Conservation (phyloP, 192 early-diverging fungal species). For the Rhizophagus sp. region DNA sequence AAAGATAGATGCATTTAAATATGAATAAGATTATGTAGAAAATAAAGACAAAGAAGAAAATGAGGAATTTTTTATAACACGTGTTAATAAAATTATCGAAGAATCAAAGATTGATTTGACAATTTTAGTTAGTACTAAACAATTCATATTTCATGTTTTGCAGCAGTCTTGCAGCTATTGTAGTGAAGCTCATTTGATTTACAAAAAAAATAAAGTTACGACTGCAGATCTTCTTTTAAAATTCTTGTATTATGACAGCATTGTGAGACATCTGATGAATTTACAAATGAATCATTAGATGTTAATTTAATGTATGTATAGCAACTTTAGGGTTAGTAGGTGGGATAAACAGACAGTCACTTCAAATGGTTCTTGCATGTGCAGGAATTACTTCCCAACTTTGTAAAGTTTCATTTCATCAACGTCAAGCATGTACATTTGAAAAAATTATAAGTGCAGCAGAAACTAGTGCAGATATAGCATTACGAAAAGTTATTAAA, state of each 20-base stretch:
- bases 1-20: background rate
- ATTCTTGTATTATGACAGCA: background rate
- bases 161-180: background rate
- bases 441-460: background rate
- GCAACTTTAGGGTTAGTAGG: background rate
- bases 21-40: background rate
- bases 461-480: background rate
- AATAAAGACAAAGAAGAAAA: too few species aligned
- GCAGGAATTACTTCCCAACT: too few species aligned
- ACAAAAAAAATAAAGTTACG: background rate
- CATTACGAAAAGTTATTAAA: background rate
- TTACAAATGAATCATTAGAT: background rate
- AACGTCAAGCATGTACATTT: background rate
- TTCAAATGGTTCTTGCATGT: background rate
- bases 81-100: background rate
- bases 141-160: background rate
- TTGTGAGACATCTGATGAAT: background rate
- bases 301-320: background rate
- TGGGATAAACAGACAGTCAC: background rate
- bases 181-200: background rate
- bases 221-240: background rate
- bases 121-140: background rate
- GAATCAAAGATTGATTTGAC: background rate
- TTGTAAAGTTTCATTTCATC: background rate
- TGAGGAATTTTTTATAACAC: background rate